Evolutionary conservation across 2,329 filamentous ascomycete species (phyloP).

Genomic region (Venturia carpophila): DNA sequence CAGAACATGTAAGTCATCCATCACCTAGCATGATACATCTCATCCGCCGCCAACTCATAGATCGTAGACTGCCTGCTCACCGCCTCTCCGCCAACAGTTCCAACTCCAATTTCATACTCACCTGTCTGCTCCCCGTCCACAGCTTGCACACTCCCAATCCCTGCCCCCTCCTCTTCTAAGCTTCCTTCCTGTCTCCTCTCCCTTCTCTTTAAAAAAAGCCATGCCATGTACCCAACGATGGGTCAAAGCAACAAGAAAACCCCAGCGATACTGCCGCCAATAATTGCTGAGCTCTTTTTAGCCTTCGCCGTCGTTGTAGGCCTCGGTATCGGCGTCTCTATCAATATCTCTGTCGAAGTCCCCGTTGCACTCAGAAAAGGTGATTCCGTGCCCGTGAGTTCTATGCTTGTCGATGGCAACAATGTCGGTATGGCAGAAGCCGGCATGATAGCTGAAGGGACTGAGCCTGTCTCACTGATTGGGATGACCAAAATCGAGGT

Average conservation of each 20-base stretch:
- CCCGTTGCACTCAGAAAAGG: too few relatives aligned
- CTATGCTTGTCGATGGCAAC: background rate
- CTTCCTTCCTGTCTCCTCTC: background rate
- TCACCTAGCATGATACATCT: background rate
- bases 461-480: background rate
- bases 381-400: too few relatives aligned
- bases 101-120: background rate
- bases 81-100: too few relatives aligned
- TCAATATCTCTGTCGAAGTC: too few relatives aligned
- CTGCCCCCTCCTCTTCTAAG: background rate
- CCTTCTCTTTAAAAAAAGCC: background rate
- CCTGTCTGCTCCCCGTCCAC: background rate
- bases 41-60: background rate
- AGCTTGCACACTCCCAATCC: background rate
- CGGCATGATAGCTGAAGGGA: background rate
- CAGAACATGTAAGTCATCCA: background rate
- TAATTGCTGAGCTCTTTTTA: background rate
- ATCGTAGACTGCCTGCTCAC: background rate
- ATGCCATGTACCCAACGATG: background rate
- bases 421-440: background rate
- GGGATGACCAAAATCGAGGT: background rate
- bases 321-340: background rate
- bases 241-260: background rate
- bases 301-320: background rate
- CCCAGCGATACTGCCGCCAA: background rate